These are phyloP conservation scores for Pelargonium australe DNA, from an alignment of 441 rosid genomes.

Conservation along the genomic window DNA sequence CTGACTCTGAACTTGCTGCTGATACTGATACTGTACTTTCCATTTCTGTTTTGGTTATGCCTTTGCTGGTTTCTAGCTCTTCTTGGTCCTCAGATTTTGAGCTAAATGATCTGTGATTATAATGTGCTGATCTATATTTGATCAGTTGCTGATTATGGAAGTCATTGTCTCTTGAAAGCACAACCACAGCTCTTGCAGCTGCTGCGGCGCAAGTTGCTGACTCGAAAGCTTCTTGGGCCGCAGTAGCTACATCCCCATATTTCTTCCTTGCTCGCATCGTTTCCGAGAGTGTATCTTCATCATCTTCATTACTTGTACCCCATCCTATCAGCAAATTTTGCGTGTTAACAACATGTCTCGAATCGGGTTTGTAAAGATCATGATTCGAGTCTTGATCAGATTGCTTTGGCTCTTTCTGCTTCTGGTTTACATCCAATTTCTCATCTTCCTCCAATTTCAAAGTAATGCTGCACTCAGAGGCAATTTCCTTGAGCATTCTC, in stretches of 20 bases:
- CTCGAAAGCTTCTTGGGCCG: conserved; percentile 41
- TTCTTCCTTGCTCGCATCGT: conserved; percentile 16
- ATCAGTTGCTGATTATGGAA: neutral
- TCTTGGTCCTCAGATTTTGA: conserved; percentile 22
- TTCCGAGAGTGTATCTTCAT: conserved; percentile 6
- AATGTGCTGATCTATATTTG: conserved; percentile 1
- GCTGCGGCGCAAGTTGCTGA: conserved; percentile 45
- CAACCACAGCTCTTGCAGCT: conserved; percentile 44
- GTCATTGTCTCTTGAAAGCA: conserved; percentile 30
- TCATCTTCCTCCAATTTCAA: conserved; percentile 12
- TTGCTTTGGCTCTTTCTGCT: too few relatives aligned
- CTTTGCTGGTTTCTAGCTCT: too few relatives aligned
- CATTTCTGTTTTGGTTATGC: conserved; percentile 6
- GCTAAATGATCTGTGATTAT: conserved; percentile 1
- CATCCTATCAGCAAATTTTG: too few relatives aligned
- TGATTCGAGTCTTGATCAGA: too few relatives aligned
- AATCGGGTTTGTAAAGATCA: too few relatives aligned
- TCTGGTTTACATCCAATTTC: too few relatives aligned
- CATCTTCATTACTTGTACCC: too few relatives aligned
- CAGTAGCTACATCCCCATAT: conserved; percentile 31
- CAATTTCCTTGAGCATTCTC: conserved; percentile 61
- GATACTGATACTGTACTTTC: conserved; percentile 11
- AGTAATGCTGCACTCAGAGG: conserved; percentile 50
- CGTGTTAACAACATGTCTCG: too few relatives aligned
- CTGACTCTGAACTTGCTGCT: too few relatives aligned